Percentiles rank a stretch among this genome's conserved stretches.
phyloP scores from a whole-genome alignment of 2,329 filamentous ascomycete genomes.

The Cladosporium sp. region DNA sequence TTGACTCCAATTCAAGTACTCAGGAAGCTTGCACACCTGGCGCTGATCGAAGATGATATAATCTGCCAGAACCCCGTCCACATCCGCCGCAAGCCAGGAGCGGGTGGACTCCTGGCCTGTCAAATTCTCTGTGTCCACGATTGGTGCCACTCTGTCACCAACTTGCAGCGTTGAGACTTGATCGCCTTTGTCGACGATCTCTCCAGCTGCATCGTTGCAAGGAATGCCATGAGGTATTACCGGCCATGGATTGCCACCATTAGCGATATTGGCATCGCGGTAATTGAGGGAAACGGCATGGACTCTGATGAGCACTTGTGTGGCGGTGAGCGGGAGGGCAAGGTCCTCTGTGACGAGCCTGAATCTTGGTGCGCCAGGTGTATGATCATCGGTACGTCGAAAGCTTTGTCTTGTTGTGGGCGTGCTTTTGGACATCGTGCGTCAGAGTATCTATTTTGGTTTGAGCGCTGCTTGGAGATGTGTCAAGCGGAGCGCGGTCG shows the following conservation, averaged over 20 bases:
- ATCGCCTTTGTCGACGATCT: conserved; percentile 20
- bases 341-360: conserved; percentile 16
- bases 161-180: conserved; percentile 18
- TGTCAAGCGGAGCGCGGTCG: not conserved
- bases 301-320: conserved; percentile 26
- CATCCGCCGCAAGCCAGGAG: conserved; percentile 43
- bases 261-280: conserved; percentile 30
- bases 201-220: conserved; percentile 32
- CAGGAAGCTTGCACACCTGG: conserved; percentile 34
- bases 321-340: conserved; percentile 13
- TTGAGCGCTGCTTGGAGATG: not conserved
- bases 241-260: conserved; percentile 31
- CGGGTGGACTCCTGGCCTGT: conserved; percentile 35
- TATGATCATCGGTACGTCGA: conserved; percentile 33
- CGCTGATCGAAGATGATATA: conserved; percentile 41
- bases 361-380: conserved; percentile 16
- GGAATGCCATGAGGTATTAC: conserved; percentile 26
- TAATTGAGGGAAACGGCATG: conserved; percentile 30
- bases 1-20: conserved; percentile 35
- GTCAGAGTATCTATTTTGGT: not conserved
- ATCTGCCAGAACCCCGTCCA: conserved; percentile 42
- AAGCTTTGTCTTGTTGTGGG: conserved; percentile 25
- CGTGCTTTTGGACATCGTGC: conserved; percentile 25
- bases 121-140: conserved; percentile 41
- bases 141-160: conserved; percentile 23